Evolutionary conservation across 75 land plant genomes (phyloP).

Genomic region (Larix kaempferi): DNA sequence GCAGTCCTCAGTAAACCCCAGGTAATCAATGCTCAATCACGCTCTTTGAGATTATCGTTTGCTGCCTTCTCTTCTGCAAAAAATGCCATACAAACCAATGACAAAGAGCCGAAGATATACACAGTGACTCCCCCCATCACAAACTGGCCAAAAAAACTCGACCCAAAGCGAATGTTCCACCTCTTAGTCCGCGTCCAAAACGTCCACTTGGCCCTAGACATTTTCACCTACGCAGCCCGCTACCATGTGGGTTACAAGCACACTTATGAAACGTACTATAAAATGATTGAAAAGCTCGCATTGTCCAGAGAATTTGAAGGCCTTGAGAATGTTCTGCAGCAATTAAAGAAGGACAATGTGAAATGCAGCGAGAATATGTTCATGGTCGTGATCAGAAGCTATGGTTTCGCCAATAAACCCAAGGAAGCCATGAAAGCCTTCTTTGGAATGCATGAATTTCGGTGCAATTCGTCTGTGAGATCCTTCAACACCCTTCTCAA

Average conservation of each 20-base stretch:
- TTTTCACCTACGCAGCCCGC: slow-evolving; percentile 48
- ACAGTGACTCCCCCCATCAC: slow-evolving; percentile 62
- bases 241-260: slow-evolving; percentile 49
- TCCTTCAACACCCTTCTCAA: slow-evolving; percentile 55
- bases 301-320: slow-evolving; percentile 39
- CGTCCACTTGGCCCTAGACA: slow-evolving; percentile 50
- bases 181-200: slow-evolving; percentile 35
- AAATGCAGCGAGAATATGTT: slow-evolving; percentile 41
- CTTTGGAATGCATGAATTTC: slow-evolving; percentile 22
- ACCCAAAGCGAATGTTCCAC: slow-evolving; percentile 36
- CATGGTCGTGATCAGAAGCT: slow-evolving; percentile 38
- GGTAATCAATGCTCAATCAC: too few relatives aligned
- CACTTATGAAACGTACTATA: slow-evolving; percentile 41
- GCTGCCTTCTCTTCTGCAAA: too few relatives aligned
- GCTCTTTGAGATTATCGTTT: too few relatives aligned
- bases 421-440: slow-evolving; percentile 34
- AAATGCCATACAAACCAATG: too few relatives aligned
- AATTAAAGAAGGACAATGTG: slow-evolving; percentile 17
- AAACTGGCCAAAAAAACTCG: slow-evolving; percentile 51
- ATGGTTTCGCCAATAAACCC: slow-evolving; percentile 44
- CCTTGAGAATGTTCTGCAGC: slow-evolving; percentile 31
- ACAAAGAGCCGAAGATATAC: not conserved
- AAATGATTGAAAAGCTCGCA: slow-evolving; percentile 40
- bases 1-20: too few relatives aligned
- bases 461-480: slow-evolving; percentile 26